Evolutionary conservation across 2,329 filamentous ascomycete species (phyloP).

Genomic region (Cercospora brassicicola): DNA sequence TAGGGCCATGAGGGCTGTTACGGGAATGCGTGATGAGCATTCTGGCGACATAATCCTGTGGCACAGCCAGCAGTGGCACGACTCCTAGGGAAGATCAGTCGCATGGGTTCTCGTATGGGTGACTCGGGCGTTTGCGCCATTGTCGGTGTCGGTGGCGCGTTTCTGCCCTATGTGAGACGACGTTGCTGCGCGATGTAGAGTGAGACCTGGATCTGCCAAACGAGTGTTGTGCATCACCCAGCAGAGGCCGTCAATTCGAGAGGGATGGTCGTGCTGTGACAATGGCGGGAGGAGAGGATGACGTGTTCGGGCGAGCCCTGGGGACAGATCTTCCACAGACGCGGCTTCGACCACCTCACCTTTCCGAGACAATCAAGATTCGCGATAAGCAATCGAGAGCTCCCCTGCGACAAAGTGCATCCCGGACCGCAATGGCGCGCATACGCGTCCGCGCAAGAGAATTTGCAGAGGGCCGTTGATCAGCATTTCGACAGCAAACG

Average conservation of each 20-base stretch:
- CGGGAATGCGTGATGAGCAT: neutral
- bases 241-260: too few relatives aligned
- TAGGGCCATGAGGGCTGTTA: too few relatives aligned
- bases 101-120: neutral
- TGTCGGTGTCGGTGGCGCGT: neutral
- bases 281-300: neutral
- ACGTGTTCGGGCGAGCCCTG: neutral
- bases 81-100: neutral
- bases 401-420: neutral
- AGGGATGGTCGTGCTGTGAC: neutral
- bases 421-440: neutral
- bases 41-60: neutral
- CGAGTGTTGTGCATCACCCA: neutral
- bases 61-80: neutral
- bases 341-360: neutral
- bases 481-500: neutral
- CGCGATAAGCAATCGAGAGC: neutral
- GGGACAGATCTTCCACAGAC: neutral
- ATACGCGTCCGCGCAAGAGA: neutral
- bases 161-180: neutral
- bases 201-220: neutral
- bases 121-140: neutral
- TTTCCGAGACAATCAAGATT: neutral
- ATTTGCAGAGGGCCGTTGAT: neutral
- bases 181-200: neutral